phyloP scores from a whole-genome alignment of 2,329 filamentous ascomycete genomes.

The Xylariales sp. region DNA sequence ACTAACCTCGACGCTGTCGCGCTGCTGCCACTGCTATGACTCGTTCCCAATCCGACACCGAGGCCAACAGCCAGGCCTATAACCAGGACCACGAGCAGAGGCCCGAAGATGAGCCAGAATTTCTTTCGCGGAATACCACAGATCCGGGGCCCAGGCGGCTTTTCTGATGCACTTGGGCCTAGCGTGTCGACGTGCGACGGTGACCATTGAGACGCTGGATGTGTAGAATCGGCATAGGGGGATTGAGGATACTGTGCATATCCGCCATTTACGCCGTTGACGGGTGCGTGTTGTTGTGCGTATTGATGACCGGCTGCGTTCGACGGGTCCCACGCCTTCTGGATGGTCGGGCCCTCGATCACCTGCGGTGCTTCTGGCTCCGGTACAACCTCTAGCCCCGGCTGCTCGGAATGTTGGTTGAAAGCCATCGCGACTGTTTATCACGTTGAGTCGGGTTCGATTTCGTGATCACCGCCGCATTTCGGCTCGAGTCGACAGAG shows the following conservation, averaged over 20 bases:
- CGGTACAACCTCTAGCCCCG: conserved; percentile 17
- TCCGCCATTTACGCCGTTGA: conserved; percentile 2
- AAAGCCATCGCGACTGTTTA: conserved; percentile 2
- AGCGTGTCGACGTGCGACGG: neutral
- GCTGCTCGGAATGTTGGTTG: conserved; percentile 9
- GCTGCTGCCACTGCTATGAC: neutral
- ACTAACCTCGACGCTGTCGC: conserved; percentile 2
- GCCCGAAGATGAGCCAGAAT: conserved; percentile 22
- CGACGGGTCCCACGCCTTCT: conserved; percentile 13
- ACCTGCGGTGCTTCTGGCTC: conserved; percentile 17
- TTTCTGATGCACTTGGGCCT: conserved; percentile 5
- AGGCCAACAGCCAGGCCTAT: conserved; percentile 21
- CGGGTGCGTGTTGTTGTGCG: conserved; percentile 8
- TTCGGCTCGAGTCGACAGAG: too few species aligned
- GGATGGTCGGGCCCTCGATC: conserved; percentile 14
- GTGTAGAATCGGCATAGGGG: conserved; percentile 1
- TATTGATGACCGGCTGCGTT: conserved; percentile 7
- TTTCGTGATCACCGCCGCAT: too few species aligned
- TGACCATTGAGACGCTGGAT: conserved; percentile 1
- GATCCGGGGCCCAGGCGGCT: conserved; percentile 10
- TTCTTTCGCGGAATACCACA: conserved; percentile 16
- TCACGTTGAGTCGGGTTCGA: neutral
- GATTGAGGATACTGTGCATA: conserved; percentile 1
- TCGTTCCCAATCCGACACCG: conserved; percentile 17
- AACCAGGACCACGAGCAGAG: conserved; percentile 18